Percentiles rank a stretch among this genome's conserved stretches.
Evolutionary conservation across 208 protist genomes (phyloP).

Genomic region (Crithidia bombi): DNA sequence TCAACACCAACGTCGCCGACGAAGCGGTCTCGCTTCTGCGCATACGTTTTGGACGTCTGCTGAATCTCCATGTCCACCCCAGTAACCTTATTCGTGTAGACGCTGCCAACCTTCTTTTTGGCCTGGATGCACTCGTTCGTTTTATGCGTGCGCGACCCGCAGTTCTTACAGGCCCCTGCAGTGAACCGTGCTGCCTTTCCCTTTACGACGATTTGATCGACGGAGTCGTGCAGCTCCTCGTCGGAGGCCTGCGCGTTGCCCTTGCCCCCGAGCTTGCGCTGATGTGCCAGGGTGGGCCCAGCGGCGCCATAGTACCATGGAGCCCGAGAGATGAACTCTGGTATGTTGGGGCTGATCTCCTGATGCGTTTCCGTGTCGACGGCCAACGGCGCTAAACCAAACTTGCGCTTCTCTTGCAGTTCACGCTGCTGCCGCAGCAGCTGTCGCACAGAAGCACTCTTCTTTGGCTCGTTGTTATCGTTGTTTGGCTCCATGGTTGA

Average conservation of each 20-base stretch:
- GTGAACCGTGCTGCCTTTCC: constrained; percentile 88
- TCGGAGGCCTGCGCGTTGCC: constrained; percentile 7
- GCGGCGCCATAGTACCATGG: constrained; percentile 94
- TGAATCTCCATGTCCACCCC: constrained; percentile 50
- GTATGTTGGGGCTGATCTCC: constrained; percentile 99
- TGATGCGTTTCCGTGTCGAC: constrained; percentile 78
- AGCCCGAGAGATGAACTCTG: constrained; percentile 97
- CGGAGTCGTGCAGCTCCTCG: constrained; percentile 46
- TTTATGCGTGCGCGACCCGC: constrained; percentile 98
- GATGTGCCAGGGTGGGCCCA: constrained; percentile 92
- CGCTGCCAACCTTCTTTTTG: constrained; percentile 76
- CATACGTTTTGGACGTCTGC: constrained; percentile 40
- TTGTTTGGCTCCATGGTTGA: constrained; percentile 16
- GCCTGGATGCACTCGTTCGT: constrained; percentile 94
- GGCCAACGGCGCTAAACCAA: constrained; percentile 81
- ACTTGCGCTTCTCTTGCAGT: constrained; percentile 88
- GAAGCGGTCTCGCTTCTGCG: constrained; percentile 81
- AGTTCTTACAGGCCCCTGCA: constrained; percentile 98
- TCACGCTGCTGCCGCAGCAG: constrained; percentile 78
- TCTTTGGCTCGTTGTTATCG: constrained; percentile 5
- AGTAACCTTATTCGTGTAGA: constrained; percentile 71
- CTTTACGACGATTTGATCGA: constrained; percentile 43
- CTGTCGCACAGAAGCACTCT: constrained; percentile 59
- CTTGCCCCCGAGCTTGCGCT: constrained; percentile 47
- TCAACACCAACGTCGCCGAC: constrained; percentile 68